Evolutionary conservation across 306 rosid genomes (phyloP), one percentile per base, ranked within the genome.

Genomic region (Gleditsia sinensis): DNA sequence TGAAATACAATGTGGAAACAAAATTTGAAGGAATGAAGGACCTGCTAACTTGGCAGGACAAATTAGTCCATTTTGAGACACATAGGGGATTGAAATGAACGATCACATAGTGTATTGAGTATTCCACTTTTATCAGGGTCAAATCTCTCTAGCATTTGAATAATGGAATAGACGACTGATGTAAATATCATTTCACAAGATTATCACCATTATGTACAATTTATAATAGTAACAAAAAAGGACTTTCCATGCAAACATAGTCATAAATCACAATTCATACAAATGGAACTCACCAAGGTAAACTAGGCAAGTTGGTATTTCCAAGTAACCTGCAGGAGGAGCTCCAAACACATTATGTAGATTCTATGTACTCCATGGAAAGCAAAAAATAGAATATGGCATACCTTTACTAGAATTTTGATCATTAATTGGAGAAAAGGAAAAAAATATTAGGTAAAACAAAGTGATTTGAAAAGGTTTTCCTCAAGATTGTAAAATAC

Each of bases 241-340:
- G 23, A 74, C n/a, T n/a, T n/a, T 16, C 28, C 37, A 69, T 61
- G 10, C 36, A 61, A 62, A n/a, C n/a, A n/a, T n/a, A n/a, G n/a
- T n/a, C n/a, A 56, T 33, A 43, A 21, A 13, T 32, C 5, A 33
- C 65, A 48, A 42, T 49, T 30, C 71, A 67, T 11, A 50, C 28
- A 64, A 55, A 51, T n/a, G 80, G 2, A 59, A 77, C 96, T 76
- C 81, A 91, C 98, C 98, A 20, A 91, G 96, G 75, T 97, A 94
- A 81, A 94, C 93, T 0, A 97, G 95, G 65, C 99, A 94, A 75
- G 96, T 88, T 50, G 99, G 99, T 71, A 94, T 84, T 82, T 92
- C 96, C 0, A 88, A 80, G 78, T 86, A 92, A 58, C 83, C 92
- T 0, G 69, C 81, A 6, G 96, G 95, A 65, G 99, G 93, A 23